phyloP scores from a whole-genome alignment of 1,284 basidiomycete species.

The Rhodotorula mucilaginosa region DNA sequence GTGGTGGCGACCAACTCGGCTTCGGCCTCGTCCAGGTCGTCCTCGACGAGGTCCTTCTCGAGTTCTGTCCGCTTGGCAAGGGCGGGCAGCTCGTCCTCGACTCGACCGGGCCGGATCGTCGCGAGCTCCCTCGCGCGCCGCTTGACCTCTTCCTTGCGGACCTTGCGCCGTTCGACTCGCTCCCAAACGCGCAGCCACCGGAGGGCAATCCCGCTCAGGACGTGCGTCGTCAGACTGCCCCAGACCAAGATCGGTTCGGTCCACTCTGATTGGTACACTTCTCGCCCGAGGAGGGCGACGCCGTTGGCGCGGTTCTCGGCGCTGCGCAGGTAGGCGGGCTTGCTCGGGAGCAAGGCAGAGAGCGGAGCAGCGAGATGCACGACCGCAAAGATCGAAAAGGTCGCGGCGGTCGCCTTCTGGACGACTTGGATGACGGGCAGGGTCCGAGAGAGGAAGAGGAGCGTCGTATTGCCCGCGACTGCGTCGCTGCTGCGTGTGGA shows the following conservation, averaged over 20 bases:
- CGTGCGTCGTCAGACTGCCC: constrained; percentile 34
- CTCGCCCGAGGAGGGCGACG: constrained; percentile 40
- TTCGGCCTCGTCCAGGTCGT: constrained; percentile 18
- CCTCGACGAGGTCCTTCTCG: constrained; percentile 13
- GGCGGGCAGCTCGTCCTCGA: neutral
- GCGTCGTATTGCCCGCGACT: neutral
- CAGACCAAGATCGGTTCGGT: constrained; percentile 40
- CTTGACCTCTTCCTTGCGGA: constrained; percentile 14
- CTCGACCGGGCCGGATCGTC: neutral
- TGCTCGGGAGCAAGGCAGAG: constrained; percentile 25
- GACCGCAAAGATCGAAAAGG: constrained; percentile 39
- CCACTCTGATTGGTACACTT: constrained; percentile 39
- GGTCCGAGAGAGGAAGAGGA: neutral
- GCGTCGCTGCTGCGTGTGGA: neutral
- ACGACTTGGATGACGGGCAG: constrained; percentile 12
- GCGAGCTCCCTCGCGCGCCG: constrained; percentile 7
- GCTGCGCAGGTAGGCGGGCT: constrained; percentile 5
- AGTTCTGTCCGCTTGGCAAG: neutral
- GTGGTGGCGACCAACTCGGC: constrained; percentile 15
- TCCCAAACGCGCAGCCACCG: constrained; percentile 17
- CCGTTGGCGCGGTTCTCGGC: constrained; percentile 36
- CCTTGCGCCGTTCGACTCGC: constrained; percentile 20
- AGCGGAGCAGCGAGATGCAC: constrained; percentile 40
- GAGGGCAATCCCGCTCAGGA: constrained; percentile 31
- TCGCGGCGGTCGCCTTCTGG: constrained; percentile 32